Percentiles rank a stretch among this genome's conserved stretches.
Evolutionary conservation across 1,284 basidiomycete genomes (phyloP).

Genomic region (Cryptococcus sp.): DNA sequence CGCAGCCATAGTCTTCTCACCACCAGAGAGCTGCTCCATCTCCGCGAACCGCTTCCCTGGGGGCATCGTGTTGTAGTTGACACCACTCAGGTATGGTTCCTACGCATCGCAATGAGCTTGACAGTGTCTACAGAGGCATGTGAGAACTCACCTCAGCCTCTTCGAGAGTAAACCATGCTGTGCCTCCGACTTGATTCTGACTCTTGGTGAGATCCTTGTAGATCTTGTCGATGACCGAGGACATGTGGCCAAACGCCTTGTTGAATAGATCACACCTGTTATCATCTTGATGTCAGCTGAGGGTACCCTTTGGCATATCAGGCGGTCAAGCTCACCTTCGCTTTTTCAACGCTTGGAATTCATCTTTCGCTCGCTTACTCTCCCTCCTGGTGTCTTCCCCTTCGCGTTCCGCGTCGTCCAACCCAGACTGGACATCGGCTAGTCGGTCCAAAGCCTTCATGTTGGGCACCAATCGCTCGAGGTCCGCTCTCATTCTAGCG

Average conservation of each 20-base stretch:
- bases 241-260: constrained; percentile 94
- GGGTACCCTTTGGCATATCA: not conserved
- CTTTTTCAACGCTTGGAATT: constrained; percentile 85
- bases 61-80: constrained; percentile 99
- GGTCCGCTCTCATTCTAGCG: constrained; percentile 71
- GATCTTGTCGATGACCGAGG: constrained; percentile 87
- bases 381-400: constrained; percentile 66
- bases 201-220: constrained; percentile 99
- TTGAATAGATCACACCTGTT: constrained; percentile 82
- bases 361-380: constrained; percentile 83
- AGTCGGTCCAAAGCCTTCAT: constrained; percentile 92
- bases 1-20: constrained; percentile 98
- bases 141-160: constrained; percentile 74
- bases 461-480: constrained; percentile 94
- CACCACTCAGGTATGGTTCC: constrained; percentile 94
- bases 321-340: constrained; percentile 60
- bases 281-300: not conserved
- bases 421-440: constrained; percentile 79
- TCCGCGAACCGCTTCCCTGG: constrained; percentile 99
- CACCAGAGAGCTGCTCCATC: constrained; percentile 97
- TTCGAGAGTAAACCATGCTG: constrained; percentile 93
- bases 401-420: constrained; percentile 60
- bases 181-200: constrained; percentile 71
- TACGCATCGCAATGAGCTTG: constrained; percentile 44
- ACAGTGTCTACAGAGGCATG: not conserved